These are phyloP conservation scores for Hypoxylon sp. DNA, from an alignment of 2,329 filamentous ascomycete genomes.

Conservation along the genomic window DNA sequence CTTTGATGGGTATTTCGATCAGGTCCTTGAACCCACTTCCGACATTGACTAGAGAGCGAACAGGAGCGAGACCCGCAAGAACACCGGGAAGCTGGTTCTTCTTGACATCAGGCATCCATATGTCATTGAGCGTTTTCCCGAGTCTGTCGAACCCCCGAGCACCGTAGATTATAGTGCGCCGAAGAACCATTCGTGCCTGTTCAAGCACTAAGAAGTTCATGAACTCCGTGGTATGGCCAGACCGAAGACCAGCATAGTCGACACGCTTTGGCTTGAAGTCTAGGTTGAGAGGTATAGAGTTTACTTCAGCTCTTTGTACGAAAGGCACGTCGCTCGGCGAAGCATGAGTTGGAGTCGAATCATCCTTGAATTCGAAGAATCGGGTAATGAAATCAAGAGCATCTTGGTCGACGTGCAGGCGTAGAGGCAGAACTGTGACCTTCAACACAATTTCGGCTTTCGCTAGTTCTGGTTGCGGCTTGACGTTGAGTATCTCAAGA, in stretches of 20 bases:
- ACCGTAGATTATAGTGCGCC: conserved; percentile 92
- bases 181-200: conserved; percentile 84
- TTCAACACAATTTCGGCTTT: conserved; percentile 91
- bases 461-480: conserved; percentile 83
- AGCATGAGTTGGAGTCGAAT: conserved; percentile 65
- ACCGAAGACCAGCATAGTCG: conserved; percentile 91
- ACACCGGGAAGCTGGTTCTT: conserved; percentile 89
- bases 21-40: conserved; percentile 88
- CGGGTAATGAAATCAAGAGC: conserved; percentile 96
- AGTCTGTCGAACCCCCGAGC: conserved; percentile 90
- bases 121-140: conserved; percentile 89
- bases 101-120: conserved; percentile 96
- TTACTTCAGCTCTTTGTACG: conserved; percentile 88
- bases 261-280: conserved; percentile 99
- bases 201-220: conserved; percentile 99
- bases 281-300: conserved; percentile 81
- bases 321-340: conserved; percentile 82
- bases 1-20: conserved; percentile 87
- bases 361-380: conserved; percentile 98
- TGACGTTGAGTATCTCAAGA: conserved; percentile 87
- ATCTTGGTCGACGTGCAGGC: conserved; percentile 96
- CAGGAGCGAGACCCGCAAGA: conserved; percentile 86
- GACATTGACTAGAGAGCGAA: conserved; percentile 92
- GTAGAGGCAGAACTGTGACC: conserved; percentile 81
- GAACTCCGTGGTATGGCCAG: conserved; percentile 94